Base-by-base conservation (phyloP, 306 rosid genomes). In the Dryas alaskensis region DNA sequence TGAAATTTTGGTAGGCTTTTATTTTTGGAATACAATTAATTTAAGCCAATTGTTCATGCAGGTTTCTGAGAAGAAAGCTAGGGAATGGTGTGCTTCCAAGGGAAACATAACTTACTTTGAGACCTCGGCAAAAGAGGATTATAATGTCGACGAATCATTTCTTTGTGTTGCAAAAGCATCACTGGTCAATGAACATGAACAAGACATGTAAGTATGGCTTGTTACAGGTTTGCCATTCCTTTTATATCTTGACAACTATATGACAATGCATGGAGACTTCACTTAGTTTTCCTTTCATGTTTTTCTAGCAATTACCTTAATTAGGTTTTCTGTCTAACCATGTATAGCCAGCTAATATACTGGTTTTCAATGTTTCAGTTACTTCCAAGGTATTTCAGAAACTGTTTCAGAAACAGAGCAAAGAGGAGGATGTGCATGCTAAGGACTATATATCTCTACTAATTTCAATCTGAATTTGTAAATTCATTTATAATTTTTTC, bases 31-130 rank as follows among this genome's bases (percentile, higher is more conserved):
- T 46, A 4, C 19, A 25, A 43, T 43, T 63, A 25, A 4, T 64
- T 27, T 31, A 42, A 62, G 63, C 57, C 3, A 6, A 43, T 10
- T 61, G 65, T 76, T 82, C 82, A 93, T 76, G 83, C 82, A 93
- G 98, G 89, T 93, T 16, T 81, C 89, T 0, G 86, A 85, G 66
- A 89, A 73, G 65, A 89, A 81, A 81, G 94, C 92, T 1, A 85
- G 82, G 47, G 94, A 91, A 46, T 93, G 97, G 97, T 91, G 98
- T 79, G 87, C 83, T 73, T 67, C 89, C 0, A 81, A 87, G 68
- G 97, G 96, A 42, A 89, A 85, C 80, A 86, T 93, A 43, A 91
- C 98, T n/a, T 91, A 93, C 86, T 88, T 84, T 59, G 94, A 89
- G 74, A 91, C 97, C 16, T 93, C 98, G 3, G 98, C 97, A 3